These are phyloP conservation scores for Suillus clintonianus DNA, from an alignment of 768 basidiomycete genomes.

Conservation along the genomic window DNA sequence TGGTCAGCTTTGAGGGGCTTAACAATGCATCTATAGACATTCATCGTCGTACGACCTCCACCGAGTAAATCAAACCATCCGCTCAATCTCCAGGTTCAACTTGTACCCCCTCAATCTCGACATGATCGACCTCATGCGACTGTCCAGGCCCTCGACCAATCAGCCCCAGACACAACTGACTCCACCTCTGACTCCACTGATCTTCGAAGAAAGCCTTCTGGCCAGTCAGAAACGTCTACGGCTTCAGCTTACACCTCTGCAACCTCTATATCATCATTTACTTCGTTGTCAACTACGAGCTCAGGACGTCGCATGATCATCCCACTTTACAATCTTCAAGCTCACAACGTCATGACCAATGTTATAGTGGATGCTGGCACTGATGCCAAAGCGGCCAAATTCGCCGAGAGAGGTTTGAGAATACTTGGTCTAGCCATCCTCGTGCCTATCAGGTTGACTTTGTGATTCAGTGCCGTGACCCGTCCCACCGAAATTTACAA, in stretches of 20 bases:
- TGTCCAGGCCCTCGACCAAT: conserved; percentile 47
- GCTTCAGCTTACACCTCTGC: conserved; percentile 54
- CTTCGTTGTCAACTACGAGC: conserved; percentile 44
- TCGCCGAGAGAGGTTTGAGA: conserved; percentile 71
- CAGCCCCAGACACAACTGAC: conserved; percentile 30
- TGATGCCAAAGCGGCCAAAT: conserved; percentile 82
- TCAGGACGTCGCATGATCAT: conserved; percentile 73
- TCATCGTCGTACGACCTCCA: conserved; percentile 90
- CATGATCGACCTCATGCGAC: conserved; percentile 36
- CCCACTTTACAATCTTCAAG: conserved; percentile 84
- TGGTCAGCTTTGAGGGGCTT: conserved; percentile 1
- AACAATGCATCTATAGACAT: conserved; percentile 54
- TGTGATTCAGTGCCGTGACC: too few species aligned
- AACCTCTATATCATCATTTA: conserved; percentile 39
- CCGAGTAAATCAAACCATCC: conserved; percentile 85
- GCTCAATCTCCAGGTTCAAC: conserved; percentile 88
- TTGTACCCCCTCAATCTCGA: conserved; percentile 65
- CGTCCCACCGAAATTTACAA: too few species aligned
- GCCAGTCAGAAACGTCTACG: conserved; percentile 51
- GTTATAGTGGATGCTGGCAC: conserved; percentile 87
- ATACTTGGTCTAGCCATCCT: conserved; percentile 76
- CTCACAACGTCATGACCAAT: conserved; percentile 87
- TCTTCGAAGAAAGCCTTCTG: conserved; percentile 36
- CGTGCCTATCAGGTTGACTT: conserved; percentile 77
- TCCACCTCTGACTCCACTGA: conserved; percentile 22